These are phyloP conservation scores for Venturia nashicola DNA, from an alignment of 2,329 filamentous ascomycete genomes.

Conservation along the genomic window DNA sequence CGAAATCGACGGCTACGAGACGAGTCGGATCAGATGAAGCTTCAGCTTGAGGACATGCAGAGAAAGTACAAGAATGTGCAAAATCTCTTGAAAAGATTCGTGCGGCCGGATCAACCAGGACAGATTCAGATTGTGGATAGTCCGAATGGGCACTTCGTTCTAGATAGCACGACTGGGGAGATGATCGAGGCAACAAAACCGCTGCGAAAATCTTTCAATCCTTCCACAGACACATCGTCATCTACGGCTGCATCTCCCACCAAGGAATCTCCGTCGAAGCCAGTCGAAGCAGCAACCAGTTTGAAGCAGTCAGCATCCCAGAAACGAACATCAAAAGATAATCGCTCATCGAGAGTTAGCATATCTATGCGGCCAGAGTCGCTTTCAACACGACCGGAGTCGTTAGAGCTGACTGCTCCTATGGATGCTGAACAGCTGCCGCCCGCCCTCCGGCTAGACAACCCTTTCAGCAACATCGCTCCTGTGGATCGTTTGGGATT, in stretches of 20 bases:
- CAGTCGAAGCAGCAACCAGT: not conserved
- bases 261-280: conserved; percentile 3
- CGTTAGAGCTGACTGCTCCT: conserved; percentile 8
- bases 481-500: conserved; percentile 9
- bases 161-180: conserved; percentile 9
- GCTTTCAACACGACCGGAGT: not conserved
- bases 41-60: conserved; percentile 8
- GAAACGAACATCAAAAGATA: conserved; percentile 3
- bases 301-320: conserved; percentile 5
- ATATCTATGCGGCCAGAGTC: conserved; percentile 4
- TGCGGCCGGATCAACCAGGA: conserved; percentile 6
- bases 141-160: conserved; percentile 9
- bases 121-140: conserved; percentile 10
- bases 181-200: conserved; percentile 7
- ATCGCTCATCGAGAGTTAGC: not conserved
- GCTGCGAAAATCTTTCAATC: not conserved
- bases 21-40: conserved; percentile 6
- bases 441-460: conserved; percentile 6
- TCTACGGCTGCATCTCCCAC: not conserved
- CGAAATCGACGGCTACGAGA: conserved; percentile 7
- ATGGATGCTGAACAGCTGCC: conserved; percentile 2
- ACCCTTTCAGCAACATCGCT: not conserved
- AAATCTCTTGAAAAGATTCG: conserved; percentile 8
- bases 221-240: not conserved
- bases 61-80: conserved; percentile 9